phyloP scores from a whole-genome alignment of 1,284 basidiomycete genomes.

The Apiotrichum montevideense region DNA sequence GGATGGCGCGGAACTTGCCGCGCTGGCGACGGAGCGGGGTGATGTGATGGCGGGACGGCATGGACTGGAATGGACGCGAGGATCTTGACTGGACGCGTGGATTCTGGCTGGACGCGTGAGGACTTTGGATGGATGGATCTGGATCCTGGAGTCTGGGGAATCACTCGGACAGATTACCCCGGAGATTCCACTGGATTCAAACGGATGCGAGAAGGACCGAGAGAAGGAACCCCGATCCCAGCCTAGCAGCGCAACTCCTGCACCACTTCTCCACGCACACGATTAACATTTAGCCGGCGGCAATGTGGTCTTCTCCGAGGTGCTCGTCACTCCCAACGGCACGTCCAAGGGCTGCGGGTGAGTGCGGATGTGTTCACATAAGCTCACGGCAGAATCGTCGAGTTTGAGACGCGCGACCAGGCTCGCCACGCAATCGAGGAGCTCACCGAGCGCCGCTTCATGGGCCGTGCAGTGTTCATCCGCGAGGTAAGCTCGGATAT shows the following conservation, averaged over 20 bases:
- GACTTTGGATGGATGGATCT: too few species aligned
- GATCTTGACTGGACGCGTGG: too few species aligned
- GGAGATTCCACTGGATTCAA: too few species aligned
- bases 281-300: slow-evolving; percentile 58
- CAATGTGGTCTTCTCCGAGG: slow-evolving; percentile 94
- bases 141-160: too few species aligned
- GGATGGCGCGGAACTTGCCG: too few species aligned
- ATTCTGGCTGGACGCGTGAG: too few species aligned
- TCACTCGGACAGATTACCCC: too few species aligned
- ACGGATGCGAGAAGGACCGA: too few species aligned
- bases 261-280: not conserved
- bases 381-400: slow-evolving; percentile 66
- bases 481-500: slow-evolving; percentile 83
- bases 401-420: slow-evolving; percentile 78
- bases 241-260: not conserved
- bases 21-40: too few species aligned
- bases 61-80: too few species aligned
- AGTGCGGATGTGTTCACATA: slow-evolving; percentile 42
- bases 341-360: slow-evolving; percentile 97
- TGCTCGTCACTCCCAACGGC: slow-evolving; percentile 90
- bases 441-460: slow-evolving; percentile 75
- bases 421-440: slow-evolving; percentile 77
- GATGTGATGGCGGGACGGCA: too few species aligned
- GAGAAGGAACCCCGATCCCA: not conserved
- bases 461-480: slow-evolving; percentile 91